Evolutionary conservation across 2,329 filamentous ascomycete species (phyloP).

Genomic region (Cladosporium oxysporum): DNA sequence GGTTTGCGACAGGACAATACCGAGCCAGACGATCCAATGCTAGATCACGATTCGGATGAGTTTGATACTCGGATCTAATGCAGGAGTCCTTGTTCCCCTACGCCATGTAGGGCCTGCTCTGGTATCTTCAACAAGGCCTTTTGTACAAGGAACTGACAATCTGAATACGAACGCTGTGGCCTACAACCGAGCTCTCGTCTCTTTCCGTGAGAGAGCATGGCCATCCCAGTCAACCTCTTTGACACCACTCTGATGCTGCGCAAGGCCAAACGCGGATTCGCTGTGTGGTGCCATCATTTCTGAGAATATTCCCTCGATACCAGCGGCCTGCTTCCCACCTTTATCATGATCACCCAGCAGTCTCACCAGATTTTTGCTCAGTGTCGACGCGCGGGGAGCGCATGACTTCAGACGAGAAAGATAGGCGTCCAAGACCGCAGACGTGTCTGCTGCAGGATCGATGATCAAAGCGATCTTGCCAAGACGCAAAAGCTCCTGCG

Average conservation of each 20-base stretch:
- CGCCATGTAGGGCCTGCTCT: neutral
- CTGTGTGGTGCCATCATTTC: constrained; percentile 26
- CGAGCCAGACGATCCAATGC: neutral
- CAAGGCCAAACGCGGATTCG: constrained; percentile 25
- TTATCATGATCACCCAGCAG: constrained; percentile 25
- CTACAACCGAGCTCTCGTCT: neutral
- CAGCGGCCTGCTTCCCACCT: constrained; percentile 19
- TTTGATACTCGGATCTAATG: neutral
- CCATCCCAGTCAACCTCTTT: constrained; percentile 22
- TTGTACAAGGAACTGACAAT: neutral
- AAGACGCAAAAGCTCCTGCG: neutral
- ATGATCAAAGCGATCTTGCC: constrained; percentile 14
- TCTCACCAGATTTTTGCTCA: constrained; percentile 24
- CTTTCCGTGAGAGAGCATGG: neutral
- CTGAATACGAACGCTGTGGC: neutral
- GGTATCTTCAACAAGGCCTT: neutral
- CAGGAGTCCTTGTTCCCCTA: neutral
- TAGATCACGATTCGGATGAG: neutral
- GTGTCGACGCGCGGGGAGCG: constrained; percentile 24
- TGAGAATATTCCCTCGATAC: constrained; percentile 24
- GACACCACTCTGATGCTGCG: constrained; percentile 23
- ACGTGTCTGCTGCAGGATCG: constrained; percentile 11
- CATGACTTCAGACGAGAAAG: constrained; percentile 20
- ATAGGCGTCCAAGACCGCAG: constrained; percentile 19
- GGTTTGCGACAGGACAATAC: neutral